A percentile compares a stretch with the other conserved stretches of the same genome.
phyloP scores from a whole-genome alignment of 2,329 filamentous ascomycete species.

The Alternaria sp. region DNA sequence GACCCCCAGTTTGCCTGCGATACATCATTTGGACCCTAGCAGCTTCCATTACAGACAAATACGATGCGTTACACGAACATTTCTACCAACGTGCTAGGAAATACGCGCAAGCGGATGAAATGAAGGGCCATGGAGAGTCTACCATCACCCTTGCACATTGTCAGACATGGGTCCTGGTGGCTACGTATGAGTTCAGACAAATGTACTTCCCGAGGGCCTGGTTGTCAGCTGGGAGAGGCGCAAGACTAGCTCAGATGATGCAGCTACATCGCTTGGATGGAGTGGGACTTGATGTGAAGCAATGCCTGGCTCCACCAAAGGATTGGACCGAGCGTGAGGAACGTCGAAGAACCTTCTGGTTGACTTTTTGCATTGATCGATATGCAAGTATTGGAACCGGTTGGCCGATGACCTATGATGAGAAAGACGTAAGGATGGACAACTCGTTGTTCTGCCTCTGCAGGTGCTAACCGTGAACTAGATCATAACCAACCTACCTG shows the following conservation, averaged over 20 bases:
- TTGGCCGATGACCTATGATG: conserved; percentile 95
- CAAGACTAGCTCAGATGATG: conserved; percentile 90
- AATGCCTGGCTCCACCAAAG: conserved; percentile 82
- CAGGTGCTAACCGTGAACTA: conserved; percentile 39
- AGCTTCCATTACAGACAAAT: conserved; percentile 86
- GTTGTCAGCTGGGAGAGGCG: conserved; percentile 86
- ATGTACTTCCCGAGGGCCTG: conserved; percentile 98
- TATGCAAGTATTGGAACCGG: conserved; percentile 97
- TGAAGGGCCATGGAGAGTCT: conserved; percentile 90
- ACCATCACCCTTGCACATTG: conserved; percentile 87
- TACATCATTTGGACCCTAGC: conserved; percentile 98
- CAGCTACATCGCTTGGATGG: conserved; percentile 89
- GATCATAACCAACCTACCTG: conserved; percentile 84
- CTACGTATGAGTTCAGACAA: conserved; percentile 92
- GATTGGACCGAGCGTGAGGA: conserved; percentile 97
- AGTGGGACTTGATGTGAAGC: conserved; percentile 85
- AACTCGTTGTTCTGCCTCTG: background rate
- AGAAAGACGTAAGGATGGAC: conserved; percentile 73
- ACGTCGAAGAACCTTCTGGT: conserved; percentile 91
- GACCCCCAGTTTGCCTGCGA: conserved; percentile 85
- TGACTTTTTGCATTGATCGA: conserved; percentile 87
- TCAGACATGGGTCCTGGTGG: conserved; percentile 82
- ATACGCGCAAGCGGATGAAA: conserved; percentile 87
- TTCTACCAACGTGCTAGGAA: conserved; percentile 92
- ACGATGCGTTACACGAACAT: conserved; percentile 78